These are phyloP conservation scores for Amesomyces nigricolor DNA, from an alignment of 2,329 filamentous ascomycete genomes.

Conservation along the genomic window DNA sequence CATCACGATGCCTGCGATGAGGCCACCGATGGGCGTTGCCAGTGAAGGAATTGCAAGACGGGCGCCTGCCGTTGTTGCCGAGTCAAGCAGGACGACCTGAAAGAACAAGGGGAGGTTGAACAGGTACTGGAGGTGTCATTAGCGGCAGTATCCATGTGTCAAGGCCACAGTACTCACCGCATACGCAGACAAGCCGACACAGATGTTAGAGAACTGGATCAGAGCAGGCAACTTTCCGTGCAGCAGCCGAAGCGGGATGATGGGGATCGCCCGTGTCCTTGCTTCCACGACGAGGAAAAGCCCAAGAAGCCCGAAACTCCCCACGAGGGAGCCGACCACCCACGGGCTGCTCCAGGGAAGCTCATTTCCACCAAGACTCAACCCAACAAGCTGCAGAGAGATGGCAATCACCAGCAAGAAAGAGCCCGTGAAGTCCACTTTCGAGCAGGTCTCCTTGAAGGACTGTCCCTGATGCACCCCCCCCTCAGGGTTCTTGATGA, in stretches of 20 bases:
- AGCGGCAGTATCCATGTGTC: neutral
- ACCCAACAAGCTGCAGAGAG: constrained; percentile 49
- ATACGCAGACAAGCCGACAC: constrained; percentile 56
- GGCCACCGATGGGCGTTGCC: constrained; percentile 51
- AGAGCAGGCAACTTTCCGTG: constrained; percentile 48
- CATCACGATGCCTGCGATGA: constrained; percentile 54
- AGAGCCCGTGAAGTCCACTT: constrained; percentile 54
- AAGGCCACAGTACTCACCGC: constrained; percentile 41
- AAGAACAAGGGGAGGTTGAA: constrained; percentile 69
- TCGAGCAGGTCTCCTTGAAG: constrained; percentile 42
- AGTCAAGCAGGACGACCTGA: constrained; percentile 59
- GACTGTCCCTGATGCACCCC: constrained; percentile 26
- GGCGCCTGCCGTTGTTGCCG: constrained; percentile 57
- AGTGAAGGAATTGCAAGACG: constrained; percentile 59
- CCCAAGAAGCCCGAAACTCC: constrained; percentile 38
- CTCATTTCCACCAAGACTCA: constrained; percentile 53
- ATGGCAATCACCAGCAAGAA: constrained; percentile 53
- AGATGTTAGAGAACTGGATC: constrained; percentile 54
- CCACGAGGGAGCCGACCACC: constrained; percentile 42
- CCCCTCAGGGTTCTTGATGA: constrained; percentile 43
- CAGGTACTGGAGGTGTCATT: constrained; percentile 42
- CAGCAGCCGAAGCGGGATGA: constrained; percentile 52
- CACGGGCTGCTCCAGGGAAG: constrained; percentile 46
- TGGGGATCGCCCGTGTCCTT: constrained; percentile 44
- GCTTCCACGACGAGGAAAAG: constrained; percentile 46